phyloP scores from a whole-genome alignment of 768 basidiomycete species.

The Butyriboletus loyo region DNA sequence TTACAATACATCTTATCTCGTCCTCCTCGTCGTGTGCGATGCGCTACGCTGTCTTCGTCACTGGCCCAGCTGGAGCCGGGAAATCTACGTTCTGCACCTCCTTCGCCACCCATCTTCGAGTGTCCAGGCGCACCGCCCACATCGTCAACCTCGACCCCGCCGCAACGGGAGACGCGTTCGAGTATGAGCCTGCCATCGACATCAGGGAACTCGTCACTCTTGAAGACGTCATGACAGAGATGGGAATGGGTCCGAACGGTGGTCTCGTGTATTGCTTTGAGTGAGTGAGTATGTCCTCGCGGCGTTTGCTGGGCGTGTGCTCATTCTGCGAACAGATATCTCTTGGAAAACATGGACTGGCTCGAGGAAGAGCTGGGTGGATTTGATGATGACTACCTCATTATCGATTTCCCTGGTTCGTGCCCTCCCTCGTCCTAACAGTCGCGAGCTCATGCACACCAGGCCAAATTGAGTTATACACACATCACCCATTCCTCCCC shows the following conservation, averaged over 20 bases:
- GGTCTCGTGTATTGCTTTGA: slow-evolving; percentile 98
- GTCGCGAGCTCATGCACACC: slow-evolving; percentile 5
- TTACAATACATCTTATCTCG: slow-evolving; percentile 26
- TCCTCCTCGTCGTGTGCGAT: slow-evolving; percentile 35
- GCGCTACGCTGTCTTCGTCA: slow-evolving; percentile 87
- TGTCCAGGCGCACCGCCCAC: slow-evolving; percentile 80
- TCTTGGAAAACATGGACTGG: slow-evolving; percentile 98
- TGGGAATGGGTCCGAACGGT: slow-evolving; percentile 95
- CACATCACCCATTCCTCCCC: slow-evolving; percentile 96
- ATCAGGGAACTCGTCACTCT: slow-evolving; percentile 90
- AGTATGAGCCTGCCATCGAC: slow-evolving; percentile 90
- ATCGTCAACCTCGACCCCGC: slow-evolving; percentile 98
- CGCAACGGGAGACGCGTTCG: slow-evolving; percentile 80
- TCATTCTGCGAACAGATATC: slow-evolving; percentile 59
- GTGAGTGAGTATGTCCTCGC: slow-evolving; percentile 64
- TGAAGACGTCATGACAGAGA: slow-evolving; percentile 94
- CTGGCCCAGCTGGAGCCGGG: slow-evolving; percentile 97
- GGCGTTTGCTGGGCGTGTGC: neutral
- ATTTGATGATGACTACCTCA: slow-evolving; percentile 93
- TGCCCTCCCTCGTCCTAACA: neutral
- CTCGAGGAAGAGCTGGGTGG: slow-evolving; percentile 93
- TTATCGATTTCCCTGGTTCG: slow-evolving; percentile 87
- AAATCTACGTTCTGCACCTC: slow-evolving; percentile 93
- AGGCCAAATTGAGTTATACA: slow-evolving; percentile 99
- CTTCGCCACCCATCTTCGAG: slow-evolving; percentile 83